Evolutionary conservation across 1,284 basidiomycete species (phyloP).

Genomic region (Ceratobasidium sp.): DNA sequence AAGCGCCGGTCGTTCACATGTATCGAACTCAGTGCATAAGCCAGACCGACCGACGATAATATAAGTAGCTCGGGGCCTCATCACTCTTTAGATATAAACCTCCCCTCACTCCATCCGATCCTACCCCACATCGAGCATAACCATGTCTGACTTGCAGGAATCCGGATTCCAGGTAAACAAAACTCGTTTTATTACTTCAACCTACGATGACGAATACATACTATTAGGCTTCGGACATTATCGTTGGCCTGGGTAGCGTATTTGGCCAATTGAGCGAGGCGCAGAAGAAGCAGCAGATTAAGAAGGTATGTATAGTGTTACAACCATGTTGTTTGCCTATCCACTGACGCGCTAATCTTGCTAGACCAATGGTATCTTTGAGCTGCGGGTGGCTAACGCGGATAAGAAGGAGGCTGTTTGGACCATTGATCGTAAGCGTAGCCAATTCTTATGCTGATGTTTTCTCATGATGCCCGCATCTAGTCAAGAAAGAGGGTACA

Average conservation of each 20-base stretch:
- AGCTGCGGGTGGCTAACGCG: slow-evolving; percentile 84
- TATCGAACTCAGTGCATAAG: slow-evolving; percentile 10
- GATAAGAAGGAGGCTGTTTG: slow-evolving; percentile 81
- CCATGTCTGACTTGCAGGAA: slow-evolving; percentile 56
- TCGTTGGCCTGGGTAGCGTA: slow-evolving; percentile 69
- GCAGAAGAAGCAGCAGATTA: slow-evolving; percentile 83
- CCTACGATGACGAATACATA: neutral
- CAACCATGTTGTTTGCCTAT: neutral
- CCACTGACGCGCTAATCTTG: neutral
- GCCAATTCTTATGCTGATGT: neutral
- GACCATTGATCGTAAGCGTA: slow-evolving; percentile 79
- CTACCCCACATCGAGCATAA: neutral
- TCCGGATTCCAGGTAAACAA: slow-evolving; percentile 54
- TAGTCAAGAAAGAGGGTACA: slow-evolving; percentile 84
- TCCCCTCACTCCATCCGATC: neutral
- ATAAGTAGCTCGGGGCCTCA: neutral
- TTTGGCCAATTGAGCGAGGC: slow-evolving; percentile 73
- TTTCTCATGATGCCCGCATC: neutral
- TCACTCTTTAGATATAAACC: neutral
- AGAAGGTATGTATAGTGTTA: slow-evolving; percentile 69
- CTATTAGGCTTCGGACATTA: slow-evolving; percentile 73
- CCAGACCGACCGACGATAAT: neutral
- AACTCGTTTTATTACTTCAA: neutral
- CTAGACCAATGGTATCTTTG: slow-evolving; percentile 92
- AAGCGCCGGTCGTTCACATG: slow-evolving; percentile 11